A percentile compares a stretch with the other conserved stretches of the same genome.
These are phyloP conservation scores for Eragrostis curvula DNA, from an alignment of 176 grass and related monocot species.

Conservation along the genomic window DNA sequence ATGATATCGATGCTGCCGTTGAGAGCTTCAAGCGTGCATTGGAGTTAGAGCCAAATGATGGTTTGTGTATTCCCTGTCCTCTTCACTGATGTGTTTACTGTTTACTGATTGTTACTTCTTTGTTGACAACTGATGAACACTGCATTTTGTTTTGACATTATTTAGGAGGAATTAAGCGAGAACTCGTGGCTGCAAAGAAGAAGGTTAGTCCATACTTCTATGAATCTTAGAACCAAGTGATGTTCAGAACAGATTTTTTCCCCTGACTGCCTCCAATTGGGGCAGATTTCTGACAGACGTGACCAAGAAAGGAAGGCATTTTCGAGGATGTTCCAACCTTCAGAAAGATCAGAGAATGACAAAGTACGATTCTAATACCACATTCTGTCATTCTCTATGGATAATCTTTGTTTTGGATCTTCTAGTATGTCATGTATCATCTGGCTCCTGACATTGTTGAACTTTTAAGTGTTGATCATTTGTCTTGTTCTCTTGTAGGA, in stretches of 20 bases:
- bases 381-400: background rate
- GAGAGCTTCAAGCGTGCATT: slow-evolving; percentile 88
- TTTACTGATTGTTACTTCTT: slow-evolving; percentile 22
- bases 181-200: slow-evolving; percentile 85
- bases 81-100: background rate
- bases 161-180: slow-evolving; percentile 82
- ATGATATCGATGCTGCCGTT: slow-evolving; percentile 86
- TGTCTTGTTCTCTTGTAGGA: slow-evolving; percentile 34
- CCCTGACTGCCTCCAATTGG: slow-evolving; percentile 7
- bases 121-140: slow-evolving; percentile 13
- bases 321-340: slow-evolving; percentile 83
- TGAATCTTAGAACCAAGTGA: background rate
- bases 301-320: slow-evolving; percentile 81
- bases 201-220: slow-evolving; percentile 58
- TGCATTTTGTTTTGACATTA: slow-evolving; percentile 36
- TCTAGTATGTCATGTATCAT: background rate
- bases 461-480: background rate
- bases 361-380: slow-evolving; percentile 51
- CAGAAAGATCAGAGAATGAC: slow-evolving; percentile 59
- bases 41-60: slow-evolving; percentile 94
- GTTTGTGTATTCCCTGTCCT: slow-evolving; percentile 47
- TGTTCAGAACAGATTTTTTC: slow-evolving; percentile 24
- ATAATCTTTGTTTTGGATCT: slow-evolving; percentile 13
- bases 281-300: slow-evolving; percentile 73
- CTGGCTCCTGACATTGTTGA: slow-evolving; percentile 8